Conservation (phyloP, 108 stramenopile species). For the Aurantiochytrium sp. region DNA sequence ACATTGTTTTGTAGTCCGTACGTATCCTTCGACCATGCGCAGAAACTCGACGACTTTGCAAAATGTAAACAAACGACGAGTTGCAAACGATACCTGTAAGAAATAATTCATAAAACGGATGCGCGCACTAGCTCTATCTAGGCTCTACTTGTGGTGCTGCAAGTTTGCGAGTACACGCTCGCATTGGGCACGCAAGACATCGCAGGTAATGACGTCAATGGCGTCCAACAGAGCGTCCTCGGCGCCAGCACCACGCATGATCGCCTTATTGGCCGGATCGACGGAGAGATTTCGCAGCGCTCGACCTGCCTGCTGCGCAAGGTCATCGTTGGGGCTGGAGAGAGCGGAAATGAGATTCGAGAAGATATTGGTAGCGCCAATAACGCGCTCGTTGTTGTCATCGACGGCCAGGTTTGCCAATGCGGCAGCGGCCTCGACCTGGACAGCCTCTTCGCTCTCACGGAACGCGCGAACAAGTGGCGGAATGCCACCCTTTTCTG, state of each 20-base stretch:
- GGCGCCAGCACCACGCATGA: slow-evolving; percentile 17
- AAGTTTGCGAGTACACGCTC: not conserved
- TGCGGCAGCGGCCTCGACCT: slow-evolving; percentile 58
- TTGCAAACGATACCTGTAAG: no score
- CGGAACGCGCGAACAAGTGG: slow-evolving; percentile 40
- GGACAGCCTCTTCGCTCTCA: slow-evolving; percentile 17
- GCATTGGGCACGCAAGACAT: not conserved
- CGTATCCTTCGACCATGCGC: no score
- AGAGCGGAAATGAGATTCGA: slow-evolving; percentile 41
- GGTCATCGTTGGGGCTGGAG: slow-evolving; percentile 19
- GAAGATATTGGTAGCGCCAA: slow-evolving; percentile 39
- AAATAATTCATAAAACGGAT: no score
- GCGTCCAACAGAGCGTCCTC: not conserved
- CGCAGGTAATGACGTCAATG: not conserved
- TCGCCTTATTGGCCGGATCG: slow-evolving; percentile 34
- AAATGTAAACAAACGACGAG: no score
- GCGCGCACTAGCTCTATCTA: no score
- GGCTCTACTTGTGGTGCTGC: not conserved
- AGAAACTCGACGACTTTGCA: no score
- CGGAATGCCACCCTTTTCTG: slow-evolving; percentile 31
- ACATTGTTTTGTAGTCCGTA: no score
- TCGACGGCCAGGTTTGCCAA: slow-evolving; percentile 59
- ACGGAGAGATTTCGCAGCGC: slow-evolving; percentile 56
- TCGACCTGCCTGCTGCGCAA: slow-evolving; percentile 47
- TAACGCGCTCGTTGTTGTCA: slow-evolving; percentile 46